Conservation (phyloP, 2,329 filamentous ascomycete genomes). For the Xenoacremonium recifei region DNA sequence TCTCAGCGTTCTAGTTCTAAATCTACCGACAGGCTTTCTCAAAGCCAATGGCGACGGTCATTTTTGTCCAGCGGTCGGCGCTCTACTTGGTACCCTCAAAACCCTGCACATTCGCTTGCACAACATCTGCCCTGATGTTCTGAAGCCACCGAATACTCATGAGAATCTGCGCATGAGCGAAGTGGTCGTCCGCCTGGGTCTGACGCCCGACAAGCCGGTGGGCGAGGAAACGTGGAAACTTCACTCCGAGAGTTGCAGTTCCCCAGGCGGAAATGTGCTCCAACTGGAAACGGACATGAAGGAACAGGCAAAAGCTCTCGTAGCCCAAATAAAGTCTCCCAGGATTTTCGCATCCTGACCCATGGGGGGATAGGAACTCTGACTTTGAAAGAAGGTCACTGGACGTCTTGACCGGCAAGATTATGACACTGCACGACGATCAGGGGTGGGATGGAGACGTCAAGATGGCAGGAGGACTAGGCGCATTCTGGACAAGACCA, state of each 20-base stretch:
- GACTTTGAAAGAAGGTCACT: constrained; percentile 13
- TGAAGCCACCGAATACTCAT: constrained; percentile 11
- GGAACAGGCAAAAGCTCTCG: constrained; percentile 14
- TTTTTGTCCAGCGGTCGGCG: constrained; percentile 15
- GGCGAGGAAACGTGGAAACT: constrained; percentile 6
- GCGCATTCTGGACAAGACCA: too few relatives aligned
- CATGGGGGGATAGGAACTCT: constrained; percentile 10
- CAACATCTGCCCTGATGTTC: constrained; percentile 16
- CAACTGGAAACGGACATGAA: constrained; percentile 14
- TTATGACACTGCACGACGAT: constrained; percentile 14
- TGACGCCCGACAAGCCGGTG: constrained; percentile 3
- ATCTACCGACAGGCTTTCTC: neutral
- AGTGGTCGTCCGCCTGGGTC: constrained; percentile 15
- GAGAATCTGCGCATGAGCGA: constrained; percentile 6
- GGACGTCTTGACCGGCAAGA: constrained; percentile 17
- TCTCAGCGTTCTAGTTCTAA: constrained; percentile 13
- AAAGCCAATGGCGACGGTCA: constrained; percentile 1
- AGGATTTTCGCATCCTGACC: constrained; percentile 15
- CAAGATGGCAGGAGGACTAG: constrained; percentile 5
- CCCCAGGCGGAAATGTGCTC: constrained; percentile 3
- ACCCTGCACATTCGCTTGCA: constrained; percentile 16
- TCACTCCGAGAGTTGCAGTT: constrained; percentile 14
- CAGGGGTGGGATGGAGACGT: constrained; percentile 18
- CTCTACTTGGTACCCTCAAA: constrained; percentile 12
- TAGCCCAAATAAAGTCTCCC: constrained; percentile 10